Percentiles rank a stretch among this genome's conserved stretches.
Evolutionary conservation across 2,329 filamentous ascomycete species (phyloP).

Genomic region (Chaetomium sp.): DNA sequence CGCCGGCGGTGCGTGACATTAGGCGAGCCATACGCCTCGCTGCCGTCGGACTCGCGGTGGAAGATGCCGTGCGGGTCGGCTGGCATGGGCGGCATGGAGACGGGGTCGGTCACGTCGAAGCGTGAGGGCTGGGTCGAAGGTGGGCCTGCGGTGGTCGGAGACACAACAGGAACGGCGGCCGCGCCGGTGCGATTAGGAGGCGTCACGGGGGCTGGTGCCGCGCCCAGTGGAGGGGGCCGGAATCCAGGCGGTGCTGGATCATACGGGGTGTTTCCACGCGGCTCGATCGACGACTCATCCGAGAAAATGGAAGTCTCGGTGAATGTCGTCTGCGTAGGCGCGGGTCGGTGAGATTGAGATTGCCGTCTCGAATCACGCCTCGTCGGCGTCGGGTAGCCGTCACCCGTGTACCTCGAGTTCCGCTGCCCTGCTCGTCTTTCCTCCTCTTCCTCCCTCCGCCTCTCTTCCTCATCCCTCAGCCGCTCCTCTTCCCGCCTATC

Average conservation of each 20-base stretch:
- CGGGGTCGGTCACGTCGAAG: constrained; percentile 30
- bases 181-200: constrained; percentile 1
- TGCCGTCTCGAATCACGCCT: constrained; percentile 33
- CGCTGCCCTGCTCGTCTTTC: constrained; percentile 53
- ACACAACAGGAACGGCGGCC: constrained; percentile 3
- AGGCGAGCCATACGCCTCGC: constrained; percentile 35
- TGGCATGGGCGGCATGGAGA: constrained; percentile 50
- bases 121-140: constrained; percentile 33
- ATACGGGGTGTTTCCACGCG: constrained; percentile 29
- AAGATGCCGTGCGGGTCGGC: constrained; percentile 44
- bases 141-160: constrained; percentile 24
- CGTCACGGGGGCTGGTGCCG: constrained; percentile 1
- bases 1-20: constrained; percentile 21
- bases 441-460: constrained; percentile 45
- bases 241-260: constrained; percentile 26
- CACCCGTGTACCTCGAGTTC: constrained; percentile 61
- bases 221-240: constrained; percentile 9
- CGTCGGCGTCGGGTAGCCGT: constrained; percentile 51
- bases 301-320: constrained; percentile 25
- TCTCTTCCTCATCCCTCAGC: constrained; percentile 25
- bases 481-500: constrained; percentile 48
- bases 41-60: constrained; percentile 37
- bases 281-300: constrained; percentile 34
- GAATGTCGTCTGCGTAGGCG: constrained; percentile 19
- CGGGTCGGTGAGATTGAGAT: constrained; percentile 22